Evolutionary conservation across 176 grass and related monocot genomes (phyloP).

Genomic region (Pontederia paniculata): DNA sequence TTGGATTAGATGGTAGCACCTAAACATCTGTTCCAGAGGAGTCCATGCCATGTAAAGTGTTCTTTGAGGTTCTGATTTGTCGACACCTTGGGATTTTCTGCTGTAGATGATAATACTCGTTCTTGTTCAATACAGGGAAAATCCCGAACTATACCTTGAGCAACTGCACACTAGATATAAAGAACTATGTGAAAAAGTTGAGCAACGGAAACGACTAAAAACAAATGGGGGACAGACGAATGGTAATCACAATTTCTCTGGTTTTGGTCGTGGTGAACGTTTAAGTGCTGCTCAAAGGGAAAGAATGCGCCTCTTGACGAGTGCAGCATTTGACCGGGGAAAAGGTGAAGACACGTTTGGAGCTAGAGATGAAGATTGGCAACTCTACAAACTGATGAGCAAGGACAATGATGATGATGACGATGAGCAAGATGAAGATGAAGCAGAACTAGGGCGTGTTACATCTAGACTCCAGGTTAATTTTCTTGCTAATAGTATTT

Average conservation of each 20-base stretch:
- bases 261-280: constrained; percentile 77
- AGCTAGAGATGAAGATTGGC: constrained; percentile 82
- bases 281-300: constrained; percentile 90
- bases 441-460: constrained; percentile 64
- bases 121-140: constrained; percentile 42
- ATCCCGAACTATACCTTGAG: constrained; percentile 90
- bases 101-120: no score
- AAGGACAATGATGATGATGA: constrained; percentile 75
- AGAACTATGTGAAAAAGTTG: constrained; percentile 71
- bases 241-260: constrained; percentile 47
- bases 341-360: constrained; percentile 99
- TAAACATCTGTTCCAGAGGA: no score
- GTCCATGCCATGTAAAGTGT: no score
- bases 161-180: constrained; percentile 54
- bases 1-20: no score
- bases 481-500: not conserved
- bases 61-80: no score
- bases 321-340: constrained; percentile 84
- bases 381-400: constrained; percentile 98
- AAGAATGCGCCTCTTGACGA: constrained; percentile 79
- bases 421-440: constrained; percentile 62
- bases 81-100: no score
- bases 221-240: constrained; percentile 52
- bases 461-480: constrained; percentile 68
- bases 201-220: constrained; percentile 75